Percentiles rank a stretch among this genome's conserved stretches.
Evolutionary conservation across 2,329 filamentous ascomycete species (phyloP).

Genomic region (Pestalotiopsis sp.): DNA sequence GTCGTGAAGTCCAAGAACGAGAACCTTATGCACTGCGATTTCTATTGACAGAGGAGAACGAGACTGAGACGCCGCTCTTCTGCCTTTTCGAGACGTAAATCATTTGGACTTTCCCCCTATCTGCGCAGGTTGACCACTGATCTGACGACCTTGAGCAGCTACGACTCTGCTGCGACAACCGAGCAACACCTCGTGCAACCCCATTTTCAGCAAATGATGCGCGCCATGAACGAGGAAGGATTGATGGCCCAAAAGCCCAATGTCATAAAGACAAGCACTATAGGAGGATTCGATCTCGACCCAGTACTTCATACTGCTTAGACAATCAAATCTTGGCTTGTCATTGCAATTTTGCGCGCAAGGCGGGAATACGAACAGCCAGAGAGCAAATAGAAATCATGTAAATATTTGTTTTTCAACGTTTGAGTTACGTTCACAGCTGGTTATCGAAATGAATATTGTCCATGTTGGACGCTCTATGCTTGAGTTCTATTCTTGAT

Average conservation of each 20-base stretch:
- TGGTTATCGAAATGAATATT: too few relatives aligned
- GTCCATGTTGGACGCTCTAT: too few relatives aligned
- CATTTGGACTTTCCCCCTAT: neutral
- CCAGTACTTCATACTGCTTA: neutral
- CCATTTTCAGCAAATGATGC: neutral
- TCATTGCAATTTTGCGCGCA: neutral
- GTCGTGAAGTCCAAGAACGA: neutral
- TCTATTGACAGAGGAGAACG: neutral
- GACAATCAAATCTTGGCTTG: neutral
- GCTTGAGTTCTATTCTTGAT: too few relatives aligned
- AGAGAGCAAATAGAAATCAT: too few relatives aligned
- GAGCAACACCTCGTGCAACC: neutral
- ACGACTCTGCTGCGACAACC: neutral
- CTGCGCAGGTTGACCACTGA: neutral
- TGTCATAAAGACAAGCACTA: neutral
- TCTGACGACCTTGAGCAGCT: neutral
- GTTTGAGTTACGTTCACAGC: too few relatives aligned
- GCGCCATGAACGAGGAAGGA: neutral
- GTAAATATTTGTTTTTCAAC: too few relatives aligned
- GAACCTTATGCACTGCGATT: neutral
- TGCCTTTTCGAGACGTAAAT: neutral
- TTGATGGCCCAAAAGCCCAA: neutral
- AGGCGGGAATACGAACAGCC: too few relatives aligned
- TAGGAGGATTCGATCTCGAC: neutral
- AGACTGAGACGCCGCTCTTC: neutral